Evolutionary conservation across 805 yeast genomes (phyloP).

Genomic region (Nakazawaea pomicola): DNA sequence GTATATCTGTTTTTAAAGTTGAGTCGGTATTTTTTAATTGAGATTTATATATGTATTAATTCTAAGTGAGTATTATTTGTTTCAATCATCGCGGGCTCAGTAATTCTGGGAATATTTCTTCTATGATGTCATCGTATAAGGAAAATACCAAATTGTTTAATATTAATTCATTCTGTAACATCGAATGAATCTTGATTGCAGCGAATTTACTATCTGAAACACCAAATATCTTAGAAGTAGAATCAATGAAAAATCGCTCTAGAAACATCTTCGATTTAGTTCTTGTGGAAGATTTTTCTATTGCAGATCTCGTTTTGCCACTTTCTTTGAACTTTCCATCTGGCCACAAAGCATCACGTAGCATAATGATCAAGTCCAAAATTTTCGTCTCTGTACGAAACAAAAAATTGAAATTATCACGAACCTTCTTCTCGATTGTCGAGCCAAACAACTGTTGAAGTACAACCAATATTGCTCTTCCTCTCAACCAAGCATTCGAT

Average conservation of each 20-base stretch:
- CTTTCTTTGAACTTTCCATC: constrained; percentile 45
- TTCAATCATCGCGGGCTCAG: no score
- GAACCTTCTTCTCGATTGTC: constrained; percentile 65
- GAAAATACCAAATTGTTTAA: constrained; percentile 60
- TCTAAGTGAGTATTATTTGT: no score
- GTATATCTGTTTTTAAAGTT: neutral
- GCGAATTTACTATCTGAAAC: constrained; percentile 58
- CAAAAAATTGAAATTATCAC: constrained; percentile 35
- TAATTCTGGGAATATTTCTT: constrained; percentile 39
- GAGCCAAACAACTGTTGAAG: constrained; percentile 85
- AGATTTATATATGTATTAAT: no score
- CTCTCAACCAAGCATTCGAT: constrained; percentile 75
- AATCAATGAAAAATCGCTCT: constrained; percentile 53
- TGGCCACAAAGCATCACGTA: constrained; percentile 41
- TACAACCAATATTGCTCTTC: constrained; percentile 74
- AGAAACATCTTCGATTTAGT: constrained; percentile 57
- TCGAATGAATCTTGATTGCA: constrained; percentile 49
- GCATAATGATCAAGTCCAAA: constrained; percentile 28
- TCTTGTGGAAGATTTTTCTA: constrained; percentile 47
- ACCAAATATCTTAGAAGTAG: constrained; percentile 74
- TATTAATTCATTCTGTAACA: constrained; percentile 70
- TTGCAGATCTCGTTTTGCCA: constrained; percentile 38
- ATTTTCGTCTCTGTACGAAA: constrained; percentile 41
- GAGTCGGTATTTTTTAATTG: neutral
- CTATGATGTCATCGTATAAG: constrained; percentile 52